Evolutionary conservation across 1,284 basidiomycete species (phyloP).

Genomic region (Leucoagaricus sp.): DNA sequence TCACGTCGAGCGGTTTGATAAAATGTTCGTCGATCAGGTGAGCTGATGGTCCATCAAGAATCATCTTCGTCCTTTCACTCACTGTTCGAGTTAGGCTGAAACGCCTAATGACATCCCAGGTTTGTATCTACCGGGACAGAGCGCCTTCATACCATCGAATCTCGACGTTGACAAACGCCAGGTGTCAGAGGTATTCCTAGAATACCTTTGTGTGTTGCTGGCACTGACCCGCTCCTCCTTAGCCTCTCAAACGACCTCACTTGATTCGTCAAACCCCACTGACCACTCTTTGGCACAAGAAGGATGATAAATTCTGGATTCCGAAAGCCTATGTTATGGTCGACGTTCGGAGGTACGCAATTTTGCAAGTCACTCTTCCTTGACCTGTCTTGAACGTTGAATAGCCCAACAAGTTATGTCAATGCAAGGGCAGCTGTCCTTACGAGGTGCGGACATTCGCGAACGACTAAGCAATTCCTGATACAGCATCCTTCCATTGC

Average conservation of each 20-base stretch:
- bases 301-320: slow-evolving; percentile 94
- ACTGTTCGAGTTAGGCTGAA: slow-evolving; percentile 49
- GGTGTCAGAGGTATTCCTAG: slow-evolving; percentile 51
- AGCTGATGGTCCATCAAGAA: slow-evolving; percentile 14
- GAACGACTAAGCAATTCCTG: neutral
- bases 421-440: slow-evolving; percentile 62
- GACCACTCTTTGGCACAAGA: slow-evolving; percentile 91
- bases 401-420: slow-evolving; percentile 53
- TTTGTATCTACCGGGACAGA: slow-evolving; percentile 81
- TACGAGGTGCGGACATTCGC: slow-evolving; percentile 68
- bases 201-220: neutral
- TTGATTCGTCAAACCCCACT: slow-evolving; percentile 74
- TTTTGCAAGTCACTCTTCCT: no score
- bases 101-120: slow-evolving; percentile 64
- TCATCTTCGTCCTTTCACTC: neutral
- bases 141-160: slow-evolving; percentile 89
- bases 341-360: slow-evolving; percentile 66
- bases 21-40: slow-evolving; percentile 67
- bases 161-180: slow-evolving; percentile 79
- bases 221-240: slow-evolving; percentile 9
- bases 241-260: slow-evolving; percentile 76
- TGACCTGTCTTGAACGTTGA: no score
- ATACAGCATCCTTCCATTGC: slow-evolving; percentile 12
- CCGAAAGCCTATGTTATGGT: slow-evolving; percentile 82
- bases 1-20: slow-evolving; percentile 65